phyloP scores from a whole-genome alignment of 495 filamentous ascomycete species.

The Lepidopterella palustris region DNA sequence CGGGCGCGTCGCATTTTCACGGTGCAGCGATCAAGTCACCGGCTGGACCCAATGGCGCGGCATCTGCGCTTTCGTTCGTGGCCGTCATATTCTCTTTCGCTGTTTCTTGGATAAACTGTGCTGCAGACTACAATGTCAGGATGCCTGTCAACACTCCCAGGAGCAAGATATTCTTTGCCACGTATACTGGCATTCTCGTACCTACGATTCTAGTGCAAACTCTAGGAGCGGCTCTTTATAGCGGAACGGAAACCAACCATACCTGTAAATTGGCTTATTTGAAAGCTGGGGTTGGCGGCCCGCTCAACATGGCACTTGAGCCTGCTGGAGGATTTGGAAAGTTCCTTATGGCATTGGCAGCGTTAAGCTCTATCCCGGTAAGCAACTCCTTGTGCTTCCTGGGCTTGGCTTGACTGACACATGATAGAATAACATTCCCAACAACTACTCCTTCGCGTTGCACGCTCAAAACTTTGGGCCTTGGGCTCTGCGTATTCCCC shows the following conservation, averaged over 20 bases:
- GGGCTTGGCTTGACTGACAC: neutral
- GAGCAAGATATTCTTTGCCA: conserved; percentile 21
- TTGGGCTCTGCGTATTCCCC: conserved; percentile 35
- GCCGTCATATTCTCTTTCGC: conserved; percentile 25
- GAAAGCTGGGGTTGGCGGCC: conserved; percentile 16
- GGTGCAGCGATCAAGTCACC: conserved; percentile 26
- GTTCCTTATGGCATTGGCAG: conserved; percentile 38
- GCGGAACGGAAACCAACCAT: conserved; percentile 7
- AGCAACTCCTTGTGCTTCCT: neutral
- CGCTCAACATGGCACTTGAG: conserved; percentile 14
- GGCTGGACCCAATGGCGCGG: conserved; percentile 20
- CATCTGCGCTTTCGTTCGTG: conserved; percentile 22
- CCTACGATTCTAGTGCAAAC: conserved; percentile 22
- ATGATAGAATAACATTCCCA: conserved; percentile 20
- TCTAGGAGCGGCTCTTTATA: conserved; percentile 19
- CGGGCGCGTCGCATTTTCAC: conserved; percentile 33
- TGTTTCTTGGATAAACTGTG: conserved; percentile 25
- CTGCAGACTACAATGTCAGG: conserved; percentile 24
- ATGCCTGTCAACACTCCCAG: conserved; percentile 21
- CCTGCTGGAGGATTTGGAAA: conserved; percentile 38
- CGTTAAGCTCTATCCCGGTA: conserved; percentile 37
- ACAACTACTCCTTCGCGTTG: conserved; percentile 26
- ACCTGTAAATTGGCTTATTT: conserved; percentile 16
- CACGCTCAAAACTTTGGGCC: conserved; percentile 36
- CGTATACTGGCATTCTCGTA: conserved; percentile 18